Conservation (phyloP, 2,329 filamentous ascomycete species). For the Metarhizium guizhouense region DNA sequence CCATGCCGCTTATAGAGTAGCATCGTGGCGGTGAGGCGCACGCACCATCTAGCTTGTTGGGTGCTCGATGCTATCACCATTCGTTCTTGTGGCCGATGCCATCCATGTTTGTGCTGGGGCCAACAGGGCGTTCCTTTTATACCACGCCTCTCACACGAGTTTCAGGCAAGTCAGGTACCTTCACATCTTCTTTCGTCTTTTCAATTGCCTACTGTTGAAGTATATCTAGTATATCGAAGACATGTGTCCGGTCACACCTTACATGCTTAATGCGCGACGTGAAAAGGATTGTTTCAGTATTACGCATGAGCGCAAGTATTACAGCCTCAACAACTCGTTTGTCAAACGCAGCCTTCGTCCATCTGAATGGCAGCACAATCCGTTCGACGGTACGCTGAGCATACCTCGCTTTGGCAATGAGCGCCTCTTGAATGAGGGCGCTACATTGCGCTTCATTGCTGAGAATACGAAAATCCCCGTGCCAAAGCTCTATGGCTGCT, state of each 20-base stretch:
- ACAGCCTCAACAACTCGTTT: constrained; percentile 1
- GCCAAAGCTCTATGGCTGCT: constrained; percentile 11
- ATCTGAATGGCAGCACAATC: constrained; percentile 6
- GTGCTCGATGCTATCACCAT: no score
- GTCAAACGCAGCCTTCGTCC: constrained; percentile 8
- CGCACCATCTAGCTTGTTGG: no score
- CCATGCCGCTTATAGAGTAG: no score
- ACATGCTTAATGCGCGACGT: constrained; percentile 4
- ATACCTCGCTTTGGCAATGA: constrained; percentile 9
- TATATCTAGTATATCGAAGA: no score
- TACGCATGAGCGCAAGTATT: constrained; percentile 6
- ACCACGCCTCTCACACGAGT: no score
- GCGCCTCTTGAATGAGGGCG: constrained; percentile 12
- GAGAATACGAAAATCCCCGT: constrained; percentile 12
- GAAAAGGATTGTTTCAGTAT: constrained; percentile 4
- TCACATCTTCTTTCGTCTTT: no score
- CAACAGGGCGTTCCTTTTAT: no score
- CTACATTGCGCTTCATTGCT: constrained; percentile 8
- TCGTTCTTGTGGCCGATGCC: no score
- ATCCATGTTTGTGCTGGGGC: no score
- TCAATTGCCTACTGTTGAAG: no score
- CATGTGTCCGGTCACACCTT: constrained; percentile 4
- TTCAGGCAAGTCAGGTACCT: no score
- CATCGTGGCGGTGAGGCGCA: no score
- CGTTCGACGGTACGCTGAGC: constrained; percentile 1